phyloP scores from a whole-genome alignment of 2,329 filamentous ascomycete species.

The Mycocentrospora acerina region DNA sequence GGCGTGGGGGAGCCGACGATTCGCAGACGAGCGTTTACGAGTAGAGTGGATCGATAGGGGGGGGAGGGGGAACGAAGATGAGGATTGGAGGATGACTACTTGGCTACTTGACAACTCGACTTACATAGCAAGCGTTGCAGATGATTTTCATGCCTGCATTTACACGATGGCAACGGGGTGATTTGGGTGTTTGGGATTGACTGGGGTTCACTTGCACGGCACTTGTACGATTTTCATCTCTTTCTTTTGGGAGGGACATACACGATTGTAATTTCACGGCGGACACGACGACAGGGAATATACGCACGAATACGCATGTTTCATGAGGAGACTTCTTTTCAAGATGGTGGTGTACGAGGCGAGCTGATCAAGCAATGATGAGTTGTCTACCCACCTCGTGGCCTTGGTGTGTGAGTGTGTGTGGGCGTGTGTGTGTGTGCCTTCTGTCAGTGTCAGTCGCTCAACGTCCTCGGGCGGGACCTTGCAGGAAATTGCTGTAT shows the following conservation, averaged over 20 bases:
- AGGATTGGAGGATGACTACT: conserved; percentile 4
- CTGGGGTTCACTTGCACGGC: conserved; percentile 7
- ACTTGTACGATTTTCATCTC: conserved; percentile 15
- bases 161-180: conserved; percentile 19
- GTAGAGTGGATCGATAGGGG: conserved; percentile 27
- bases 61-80: no score
- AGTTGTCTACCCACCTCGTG: no score
- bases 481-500: no score
- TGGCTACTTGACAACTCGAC: conserved; percentile 18
- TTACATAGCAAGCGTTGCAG: conserved; percentile 23
- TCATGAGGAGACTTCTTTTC: no score
- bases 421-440: no score
- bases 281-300: neutral
- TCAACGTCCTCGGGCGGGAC: no score
- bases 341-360: no score
- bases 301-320: no score
- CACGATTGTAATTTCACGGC: conserved; percentile 19
- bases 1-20: conserved; percentile 26
- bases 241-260: conserved; percentile 12
- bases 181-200: conserved; percentile 15
- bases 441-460: no score
- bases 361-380: no score
- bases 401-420: no score
- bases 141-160: conserved; percentile 20
- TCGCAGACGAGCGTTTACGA: conserved; percentile 23